Evolutionary conservation across 2,329 filamentous ascomycete genomes (phyloP).

Genomic region (Trichoderma pleuroti): DNA sequence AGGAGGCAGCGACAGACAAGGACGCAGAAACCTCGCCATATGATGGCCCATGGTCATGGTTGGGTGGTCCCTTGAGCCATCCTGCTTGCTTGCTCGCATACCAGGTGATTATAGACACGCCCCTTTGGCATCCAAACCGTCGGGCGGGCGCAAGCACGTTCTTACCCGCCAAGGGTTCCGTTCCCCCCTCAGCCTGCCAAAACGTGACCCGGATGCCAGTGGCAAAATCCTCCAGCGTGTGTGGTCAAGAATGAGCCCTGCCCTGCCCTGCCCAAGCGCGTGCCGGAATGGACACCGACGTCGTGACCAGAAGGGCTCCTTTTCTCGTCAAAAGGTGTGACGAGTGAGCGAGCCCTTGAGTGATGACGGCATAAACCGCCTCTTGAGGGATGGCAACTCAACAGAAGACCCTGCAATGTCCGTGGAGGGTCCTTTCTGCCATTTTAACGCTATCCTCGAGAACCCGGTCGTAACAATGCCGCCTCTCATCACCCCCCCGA

Average conservation of each 20-base stretch:
- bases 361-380: slow-evolving; percentile 11
- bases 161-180: slow-evolving; percentile 8
- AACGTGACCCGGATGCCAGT: not conserved
- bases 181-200: not conserved
- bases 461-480: not conserved
- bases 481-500: not conserved
- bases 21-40: not conserved
- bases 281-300: slow-evolving; percentile 8
- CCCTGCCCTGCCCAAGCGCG: too few relatives aligned
- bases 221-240: not conserved
- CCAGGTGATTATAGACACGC: slow-evolving; percentile 23
- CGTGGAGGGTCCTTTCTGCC: not conserved
- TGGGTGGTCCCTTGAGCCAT: slow-evolving; percentile 19
- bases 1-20: not conserved
- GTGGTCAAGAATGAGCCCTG: not conserved
- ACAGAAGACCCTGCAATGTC: slow-evolving; percentile 7
- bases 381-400: not conserved
- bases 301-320: not conserved
- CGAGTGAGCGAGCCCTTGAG: not conserved
- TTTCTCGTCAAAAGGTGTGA: not conserved
- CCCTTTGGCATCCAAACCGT: slow-evolving; percentile 19
- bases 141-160: slow-evolving; percentile 24
- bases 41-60: not conserved
- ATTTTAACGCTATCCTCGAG: slow-evolving; percentile 6
- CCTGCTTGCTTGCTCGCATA: slow-evolving; percentile 25